A percentile compares a stretch with the other conserved stretches of the same genome.
Conservation (phyloP, 2,329 filamentous ascomycete species). For the Colletotrichum cereale region DNA sequence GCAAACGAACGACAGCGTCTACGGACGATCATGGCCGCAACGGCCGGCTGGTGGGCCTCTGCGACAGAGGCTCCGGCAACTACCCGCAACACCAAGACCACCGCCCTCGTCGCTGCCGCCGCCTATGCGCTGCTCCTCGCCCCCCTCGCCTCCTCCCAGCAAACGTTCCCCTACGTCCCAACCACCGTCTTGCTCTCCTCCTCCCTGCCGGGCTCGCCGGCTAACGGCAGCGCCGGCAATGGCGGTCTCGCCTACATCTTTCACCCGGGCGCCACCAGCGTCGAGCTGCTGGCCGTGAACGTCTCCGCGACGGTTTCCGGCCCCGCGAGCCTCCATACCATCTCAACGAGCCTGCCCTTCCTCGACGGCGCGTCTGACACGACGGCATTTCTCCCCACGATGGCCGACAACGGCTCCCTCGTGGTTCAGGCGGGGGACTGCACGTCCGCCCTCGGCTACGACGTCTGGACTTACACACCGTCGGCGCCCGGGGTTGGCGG, state of each 20-base stretch:
- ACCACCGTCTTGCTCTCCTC: slow-evolving; percentile 75
- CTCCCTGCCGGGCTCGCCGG: slow-evolving; percentile 56
- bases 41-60: slow-evolving; percentile 8
- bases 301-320: slow-evolving; percentile 69
- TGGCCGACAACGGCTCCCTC: slow-evolving; percentile 77
- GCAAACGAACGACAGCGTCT: slow-evolving; percentile 13
- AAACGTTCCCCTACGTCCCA: slow-evolving; percentile 79
- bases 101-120: slow-evolving; percentile 15
- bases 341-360: slow-evolving; percentile 74
- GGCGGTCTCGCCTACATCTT: slow-evolving; percentile 77
- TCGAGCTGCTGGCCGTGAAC: slow-evolving; percentile 74
- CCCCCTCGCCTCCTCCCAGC: slow-evolving; percentile 49
- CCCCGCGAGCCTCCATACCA: slow-evolving; percentile 58
- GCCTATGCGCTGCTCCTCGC: slow-evolving; percentile 34
- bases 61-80: neutral
- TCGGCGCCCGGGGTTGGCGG: slow-evolving; percentile 53
- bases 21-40: slow-evolving; percentile 9
- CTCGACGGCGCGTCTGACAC: slow-evolving; percentile 59
- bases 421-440: slow-evolving; percentile 83
- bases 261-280: slow-evolving; percentile 59
- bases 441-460: slow-evolving; percentile 61
- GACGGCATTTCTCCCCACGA: slow-evolving; percentile 74
- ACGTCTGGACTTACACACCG: slow-evolving; percentile 77
- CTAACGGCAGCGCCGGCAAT: slow-evolving; percentile 56
- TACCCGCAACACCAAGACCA: slow-evolving; percentile 16